Base-by-base conservation (phyloP, 129 eudicot species). In the Flaveria robusta region DNA sequence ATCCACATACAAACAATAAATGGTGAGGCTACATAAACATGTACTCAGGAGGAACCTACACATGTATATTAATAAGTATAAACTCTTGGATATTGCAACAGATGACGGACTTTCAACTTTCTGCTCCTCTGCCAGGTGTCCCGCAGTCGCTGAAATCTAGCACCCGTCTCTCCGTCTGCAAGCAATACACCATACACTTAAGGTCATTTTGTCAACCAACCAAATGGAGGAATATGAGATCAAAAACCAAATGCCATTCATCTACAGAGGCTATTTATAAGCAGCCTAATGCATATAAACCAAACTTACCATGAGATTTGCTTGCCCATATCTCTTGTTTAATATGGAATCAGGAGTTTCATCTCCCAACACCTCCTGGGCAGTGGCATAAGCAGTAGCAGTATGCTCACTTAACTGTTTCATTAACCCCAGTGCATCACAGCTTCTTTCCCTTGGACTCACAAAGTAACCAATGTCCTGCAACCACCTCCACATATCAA, bases 71-170 rank as follows among this genome's bases (percentile, higher is more conserved):
- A 39, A 4, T 42, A 42, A 42, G 62, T 54, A 54, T 54, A 54
- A 18, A 54, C 62, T 54, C 26, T 50, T 50, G 56, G 2, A 50
- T 16, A 5, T 50, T 50, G 37, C 18, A 24, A 26, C 64, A 83
- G 24, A 54, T 52, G 93, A 81, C 22, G 96, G 90, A 67, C 92
- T 87, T 31, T 31, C 37, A 31, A 31, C 5, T 31, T 31, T 31
- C 37, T 29, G 72, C 69, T 71, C 83, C 83, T 80, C 85, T 88
- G 16, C 66, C 79, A 12, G 97, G 92, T 26, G 93, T 84, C 39
- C 81, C 98, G 54, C 98, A 94, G 74, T 91, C 97, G 45, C 91
- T 89, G 71, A 94, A 94, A 82, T 94, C 99, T 42, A 94, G 88
- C 24, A 82, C 86, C 26, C 99, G 92, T 68, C 97, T 71, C 84